These are phyloP conservation scores for Quercus bicolor DNA, from an alignment of 306 rosid genomes.

Conservation along the genomic window DNA sequence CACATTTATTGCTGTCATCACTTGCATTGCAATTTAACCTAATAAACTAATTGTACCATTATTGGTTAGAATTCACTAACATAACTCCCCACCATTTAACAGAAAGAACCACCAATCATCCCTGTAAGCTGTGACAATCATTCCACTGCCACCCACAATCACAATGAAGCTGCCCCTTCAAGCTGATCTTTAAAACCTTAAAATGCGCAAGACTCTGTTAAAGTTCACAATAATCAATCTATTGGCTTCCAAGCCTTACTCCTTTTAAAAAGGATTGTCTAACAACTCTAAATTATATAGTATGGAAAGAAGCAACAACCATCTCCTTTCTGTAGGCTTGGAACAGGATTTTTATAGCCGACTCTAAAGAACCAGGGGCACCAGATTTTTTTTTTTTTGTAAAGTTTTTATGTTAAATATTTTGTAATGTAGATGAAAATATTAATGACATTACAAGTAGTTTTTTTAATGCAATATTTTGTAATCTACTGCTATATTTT, in stretches of 20 bases:
- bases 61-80: neutral
- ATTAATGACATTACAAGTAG: too few species aligned
- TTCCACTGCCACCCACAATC: neutral
- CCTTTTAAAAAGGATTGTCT: neutral
- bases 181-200: neutral
- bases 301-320: neutral
- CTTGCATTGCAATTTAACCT: neutral
- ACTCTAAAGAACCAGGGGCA: neutral
- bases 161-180: neutral
- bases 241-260: neutral
- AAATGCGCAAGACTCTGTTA: neutral
- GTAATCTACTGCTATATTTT: too few species aligned
- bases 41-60: neutral
- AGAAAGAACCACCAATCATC: too few species aligned
- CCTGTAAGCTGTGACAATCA: neutral
- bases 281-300: neutral
- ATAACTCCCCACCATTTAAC: neutral
- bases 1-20: neutral
- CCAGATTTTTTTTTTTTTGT: neutral
- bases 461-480: too few species aligned
- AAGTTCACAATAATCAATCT: neutral
- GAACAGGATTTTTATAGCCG: conserved; percentile 4
- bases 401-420: too few species aligned
- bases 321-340: neutral
- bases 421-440: too few species aligned